phyloP scores from a whole-genome alignment of 2,329 filamentous ascomycete species.

The Geosmithia morbida region DNA sequence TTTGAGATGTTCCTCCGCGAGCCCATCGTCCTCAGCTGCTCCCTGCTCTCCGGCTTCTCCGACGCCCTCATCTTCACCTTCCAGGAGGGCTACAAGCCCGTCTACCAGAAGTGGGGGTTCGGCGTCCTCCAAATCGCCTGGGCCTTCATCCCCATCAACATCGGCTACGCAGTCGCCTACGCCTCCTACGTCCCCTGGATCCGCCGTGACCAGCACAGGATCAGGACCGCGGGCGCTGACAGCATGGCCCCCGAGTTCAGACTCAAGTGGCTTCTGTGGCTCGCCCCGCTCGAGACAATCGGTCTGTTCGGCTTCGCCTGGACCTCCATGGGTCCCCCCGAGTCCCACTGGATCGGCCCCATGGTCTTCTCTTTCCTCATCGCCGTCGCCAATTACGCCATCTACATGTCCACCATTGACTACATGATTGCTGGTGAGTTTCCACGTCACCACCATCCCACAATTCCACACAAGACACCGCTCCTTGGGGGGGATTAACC shows the following conservation, averaged over 20 bases:
- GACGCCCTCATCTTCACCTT: conserved; percentile 68
- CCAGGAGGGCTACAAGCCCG: conserved; percentile 53
- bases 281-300: conserved; percentile 43
- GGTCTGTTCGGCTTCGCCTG: conserved; percentile 58
- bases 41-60: conserved; percentile 56
- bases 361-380: conserved; percentile 50
- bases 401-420: conserved; percentile 64
- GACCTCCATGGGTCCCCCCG: conserved; percentile 44
- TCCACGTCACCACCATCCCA: too few relatives aligned
- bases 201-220: conserved; percentile 29
- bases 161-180: conserved; percentile 54
- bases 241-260: conserved; percentile 41
- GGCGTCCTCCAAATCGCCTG: conserved; percentile 38
- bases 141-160: conserved; percentile 48
- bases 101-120: conserved; percentile 55
- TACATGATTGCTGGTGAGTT: conserved; percentile 44
- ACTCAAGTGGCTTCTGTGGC: conserved; percentile 49
- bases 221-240: conserved; percentile 41
- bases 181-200: conserved; percentile 42
- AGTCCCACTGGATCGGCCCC: conserved; percentile 50
- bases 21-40: conserved; percentile 56
- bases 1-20: conserved; percentile 63
- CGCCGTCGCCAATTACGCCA: conserved; percentile 58
- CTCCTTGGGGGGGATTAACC: too few relatives aligned
- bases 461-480: too few relatives aligned